These are phyloP conservation scores for Pilaira anomala DNA, from an alignment of 192 early-diverging fungal genomes.

Conservation along the genomic window DNA sequence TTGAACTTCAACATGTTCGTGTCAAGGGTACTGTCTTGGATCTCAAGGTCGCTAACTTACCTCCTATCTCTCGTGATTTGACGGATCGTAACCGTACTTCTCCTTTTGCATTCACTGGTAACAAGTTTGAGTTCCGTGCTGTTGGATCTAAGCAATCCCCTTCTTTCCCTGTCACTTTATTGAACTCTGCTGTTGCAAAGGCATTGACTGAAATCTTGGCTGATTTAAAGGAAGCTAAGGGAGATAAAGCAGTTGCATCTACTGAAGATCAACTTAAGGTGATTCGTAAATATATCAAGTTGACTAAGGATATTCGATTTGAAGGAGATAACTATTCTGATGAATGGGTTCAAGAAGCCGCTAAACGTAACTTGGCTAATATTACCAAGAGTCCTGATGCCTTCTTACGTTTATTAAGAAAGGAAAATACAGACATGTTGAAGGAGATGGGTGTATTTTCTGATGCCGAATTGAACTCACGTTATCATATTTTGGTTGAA, in stretches of 20 bases:
- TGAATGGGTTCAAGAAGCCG: conserved; percentile 90
- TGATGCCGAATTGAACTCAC: conserved; percentile 80
- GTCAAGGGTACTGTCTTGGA: conserved; percentile 95
- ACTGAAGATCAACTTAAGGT: conserved; percentile 88
- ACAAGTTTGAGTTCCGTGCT: conserved; percentile 99
- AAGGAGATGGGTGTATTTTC: conserved; percentile 81
- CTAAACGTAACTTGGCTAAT: conserved; percentile 92
- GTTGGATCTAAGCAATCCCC: conserved; percentile 98
- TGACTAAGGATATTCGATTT: conserved; percentile 85
- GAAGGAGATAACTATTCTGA: conserved; percentile 98
- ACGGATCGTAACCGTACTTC: conserved; percentile 99
- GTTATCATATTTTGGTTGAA: conserved; percentile 95
- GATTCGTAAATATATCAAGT: conserved; percentile 79
- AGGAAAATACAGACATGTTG: conserved; percentile 74
- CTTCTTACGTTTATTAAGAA: conserved; percentile 75
- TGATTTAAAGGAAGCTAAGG: conserved; percentile 77
- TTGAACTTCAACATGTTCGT: conserved; percentile 84
- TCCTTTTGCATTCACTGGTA: conserved; percentile 98
- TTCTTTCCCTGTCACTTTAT: conserved; percentile 90
- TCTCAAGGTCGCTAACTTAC: conserved; percentile 91
- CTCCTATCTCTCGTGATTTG: conserved; percentile 89
- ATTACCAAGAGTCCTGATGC: conserved; percentile 88
- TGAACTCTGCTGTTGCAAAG: conserved; percentile 90
- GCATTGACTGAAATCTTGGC: conserved; percentile 73
- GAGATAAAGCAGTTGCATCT: conserved; percentile 69